phyloP scores from a whole-genome alignment of 2,329 filamentous ascomycete species.

The Neodidymelliopsis sp. region DNA sequence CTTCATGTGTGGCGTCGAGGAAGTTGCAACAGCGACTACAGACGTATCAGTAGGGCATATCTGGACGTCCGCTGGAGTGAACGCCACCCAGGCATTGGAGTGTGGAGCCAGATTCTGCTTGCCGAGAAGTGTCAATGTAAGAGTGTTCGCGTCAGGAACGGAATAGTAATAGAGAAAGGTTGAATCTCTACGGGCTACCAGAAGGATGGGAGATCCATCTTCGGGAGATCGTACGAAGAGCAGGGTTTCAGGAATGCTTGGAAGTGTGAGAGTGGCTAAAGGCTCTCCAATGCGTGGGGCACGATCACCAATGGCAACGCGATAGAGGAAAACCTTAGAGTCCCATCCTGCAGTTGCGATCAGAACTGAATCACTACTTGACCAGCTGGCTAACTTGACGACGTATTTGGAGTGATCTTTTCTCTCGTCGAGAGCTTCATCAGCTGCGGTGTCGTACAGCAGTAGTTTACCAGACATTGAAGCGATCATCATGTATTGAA shows the following conservation, averaged over 20 bases:
- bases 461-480: constrained; percentile 67
- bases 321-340: constrained; percentile 62
- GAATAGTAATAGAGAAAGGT: constrained; percentile 66
- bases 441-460: constrained; percentile 53
- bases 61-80: constrained; percentile 66
- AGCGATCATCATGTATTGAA: constrained; percentile 59
- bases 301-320: constrained; percentile 36
- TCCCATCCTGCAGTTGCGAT: constrained; percentile 70
- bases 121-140: constrained; percentile 53
- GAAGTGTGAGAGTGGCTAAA: constrained; percentile 52
- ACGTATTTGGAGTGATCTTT: constrained; percentile 67
- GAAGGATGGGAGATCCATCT: constrained; percentile 54
- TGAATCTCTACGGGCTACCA: constrained; percentile 65
- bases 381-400: constrained; percentile 58
- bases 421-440: constrained; percentile 55
- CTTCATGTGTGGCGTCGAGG: constrained; percentile 68
- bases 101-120: constrained; percentile 68
- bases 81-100: constrained; percentile 70
- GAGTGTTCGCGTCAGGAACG: constrained; percentile 29
- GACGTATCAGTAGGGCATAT: constrained; percentile 62
- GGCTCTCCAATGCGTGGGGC: constrained; percentile 47
- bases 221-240: constrained; percentile 62
- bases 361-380: constrained; percentile 39
- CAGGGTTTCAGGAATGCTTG: constrained; percentile 65
- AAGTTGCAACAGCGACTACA: constrained; percentile 67